Evolutionary conservation across 768 basidiomycete species (phyloP).

Genomic region (Rhizopogon rudus): DNA sequence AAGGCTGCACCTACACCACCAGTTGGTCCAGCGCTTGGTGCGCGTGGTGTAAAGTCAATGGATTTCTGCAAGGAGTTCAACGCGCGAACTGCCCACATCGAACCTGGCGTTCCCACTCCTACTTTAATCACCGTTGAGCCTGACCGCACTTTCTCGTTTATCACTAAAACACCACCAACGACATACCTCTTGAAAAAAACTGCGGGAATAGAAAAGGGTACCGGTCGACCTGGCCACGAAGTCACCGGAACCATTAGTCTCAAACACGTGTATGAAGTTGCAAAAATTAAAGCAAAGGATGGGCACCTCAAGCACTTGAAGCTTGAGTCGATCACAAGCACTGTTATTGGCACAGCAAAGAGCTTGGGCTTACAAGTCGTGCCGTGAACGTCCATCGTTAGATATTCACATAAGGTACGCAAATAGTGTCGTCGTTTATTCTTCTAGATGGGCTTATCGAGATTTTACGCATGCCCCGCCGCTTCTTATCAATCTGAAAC

Average conservation of each 20-base stretch:
- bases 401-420: constrained; percentile 20
- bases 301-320: constrained; percentile 83
- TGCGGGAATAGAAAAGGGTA: constrained; percentile 86
- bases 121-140: constrained; percentile 92
- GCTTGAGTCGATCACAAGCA: constrained; percentile 83
- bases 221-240: constrained; percentile 77
- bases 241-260: constrained; percentile 78
- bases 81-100: constrained; percentile 87
- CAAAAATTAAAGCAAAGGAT: constrained; percentile 92
- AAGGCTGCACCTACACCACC: constrained; percentile 96
- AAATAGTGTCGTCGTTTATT: not conserved
- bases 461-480: constrained; percentile 13
- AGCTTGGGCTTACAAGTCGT: constrained; percentile 89
- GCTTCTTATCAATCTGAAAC: constrained; percentile 23
- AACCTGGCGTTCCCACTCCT: constrained; percentile 81
- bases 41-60: constrained; percentile 98
- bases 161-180: constrained; percentile 88
- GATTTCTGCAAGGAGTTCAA: constrained; percentile 99
- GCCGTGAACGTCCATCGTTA: constrained; percentile 45
- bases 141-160: constrained; percentile 92
- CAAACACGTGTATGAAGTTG: constrained; percentile 98
- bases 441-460: constrained; percentile 3
- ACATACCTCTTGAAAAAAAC: constrained; percentile 89
- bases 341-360: constrained; percentile 84
- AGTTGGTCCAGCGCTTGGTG: constrained; percentile 95